Percentiles rank a stretch among this genome's conserved stretches.
These are phyloP conservation scores for Abortiporus biennis DNA, from an alignment of 1,284 basidiomycete genomes.

Conservation along the genomic window DNA sequence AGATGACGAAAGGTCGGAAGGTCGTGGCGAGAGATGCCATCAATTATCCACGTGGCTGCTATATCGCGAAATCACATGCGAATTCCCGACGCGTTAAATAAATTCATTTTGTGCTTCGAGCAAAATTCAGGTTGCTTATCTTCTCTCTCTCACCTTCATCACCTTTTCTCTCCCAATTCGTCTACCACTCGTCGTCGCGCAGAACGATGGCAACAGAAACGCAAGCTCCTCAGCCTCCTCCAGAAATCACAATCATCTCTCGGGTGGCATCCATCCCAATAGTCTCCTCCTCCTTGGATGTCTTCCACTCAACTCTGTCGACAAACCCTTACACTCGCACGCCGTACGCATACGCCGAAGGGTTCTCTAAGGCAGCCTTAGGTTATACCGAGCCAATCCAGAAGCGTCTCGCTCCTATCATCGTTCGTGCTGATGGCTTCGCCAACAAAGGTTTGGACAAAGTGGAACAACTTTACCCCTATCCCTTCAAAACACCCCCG, in stretches of 20 bases:
- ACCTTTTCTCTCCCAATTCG: conserved; percentile 4
- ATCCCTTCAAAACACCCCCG: conserved; percentile 66
- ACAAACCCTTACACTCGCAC: conserved; percentile 55
- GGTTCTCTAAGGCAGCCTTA: conserved; percentile 50
- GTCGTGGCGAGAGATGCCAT: too few species aligned
- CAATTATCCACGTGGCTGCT: too few species aligned
- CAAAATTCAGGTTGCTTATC: too few species aligned
- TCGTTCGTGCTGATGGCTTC: conserved; percentile 52
- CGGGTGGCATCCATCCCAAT: conserved; percentile 68
- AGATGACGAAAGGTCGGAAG: too few species aligned
- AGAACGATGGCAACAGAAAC: conserved; percentile 36
- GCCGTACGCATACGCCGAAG: conserved; percentile 59
- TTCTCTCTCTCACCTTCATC: conserved; percentile 6
- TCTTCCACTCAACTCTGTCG: conserved; percentile 52
- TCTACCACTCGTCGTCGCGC: conserved; percentile 10
- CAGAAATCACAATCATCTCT: conserved; percentile 53
- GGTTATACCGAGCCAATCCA: conserved; percentile 61
- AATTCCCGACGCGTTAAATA: conserved; percentile 11
- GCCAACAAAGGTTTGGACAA: conserved; percentile 71
- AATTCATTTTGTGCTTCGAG: conserved; percentile 12
- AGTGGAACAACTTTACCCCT: conserved; percentile 68
- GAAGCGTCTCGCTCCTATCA: conserved; percentile 54
- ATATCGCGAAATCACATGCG: conserved; percentile 21
- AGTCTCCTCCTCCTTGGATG: conserved; percentile 53
- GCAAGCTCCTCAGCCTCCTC: conserved; percentile 27